Percentiles rank a stretch among this genome's conserved stretches.
Evolutionary conservation across 306 rosid species (phyloP).

Genomic region (Trifolium dubium): DNA sequence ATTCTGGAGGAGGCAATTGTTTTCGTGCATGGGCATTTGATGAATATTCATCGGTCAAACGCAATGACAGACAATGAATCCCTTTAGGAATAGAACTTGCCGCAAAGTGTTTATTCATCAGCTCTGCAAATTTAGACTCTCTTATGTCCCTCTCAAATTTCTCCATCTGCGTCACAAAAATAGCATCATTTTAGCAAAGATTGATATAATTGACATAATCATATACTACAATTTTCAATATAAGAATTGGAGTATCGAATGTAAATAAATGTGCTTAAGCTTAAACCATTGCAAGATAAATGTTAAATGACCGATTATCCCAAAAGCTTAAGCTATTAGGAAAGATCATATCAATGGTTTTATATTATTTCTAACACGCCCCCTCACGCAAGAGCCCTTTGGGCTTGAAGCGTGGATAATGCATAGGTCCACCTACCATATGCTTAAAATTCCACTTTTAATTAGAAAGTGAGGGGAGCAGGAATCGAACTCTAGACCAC

Average conservation of each 20-base stretch:
- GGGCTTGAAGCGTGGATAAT: too few relatives aligned
- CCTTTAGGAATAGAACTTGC: constrained; percentile 97
- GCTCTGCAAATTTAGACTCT: constrained; percentile 88
- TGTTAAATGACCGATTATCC: too few relatives aligned
- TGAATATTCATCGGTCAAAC: constrained; percentile 98
- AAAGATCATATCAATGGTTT: too few relatives aligned
- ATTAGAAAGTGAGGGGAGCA: too few relatives aligned
- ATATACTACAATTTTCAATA: constrained; percentile 21
- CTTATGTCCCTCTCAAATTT: constrained; percentile 89
- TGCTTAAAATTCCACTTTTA: too few relatives aligned
- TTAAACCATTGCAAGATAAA: constrained; percentile 15
- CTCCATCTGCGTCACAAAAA: constrained; percentile 82
- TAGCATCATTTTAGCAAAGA: constrained; percentile 31
- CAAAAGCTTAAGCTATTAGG: too few relatives aligned
- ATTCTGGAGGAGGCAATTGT: constrained; percentile 95
- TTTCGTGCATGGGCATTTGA: constrained; percentile 98
- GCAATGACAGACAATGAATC: constrained; percentile 94
- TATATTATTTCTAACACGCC: too few relatives aligned
- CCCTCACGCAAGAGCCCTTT: too few relatives aligned
- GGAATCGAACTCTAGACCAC: too few relatives aligned
- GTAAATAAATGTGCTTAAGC: constrained; percentile 22
- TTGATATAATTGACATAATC: constrained; percentile 20
- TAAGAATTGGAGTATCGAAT: constrained; percentile 9
- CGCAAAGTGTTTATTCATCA: constrained; percentile 96
- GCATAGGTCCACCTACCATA: too few relatives aligned